A percentile compares a stretch with the other conserved stretches of the same genome.
phyloP scores from a whole-genome alignment of 345 rosid species.

The Brassica napus region DNA sequence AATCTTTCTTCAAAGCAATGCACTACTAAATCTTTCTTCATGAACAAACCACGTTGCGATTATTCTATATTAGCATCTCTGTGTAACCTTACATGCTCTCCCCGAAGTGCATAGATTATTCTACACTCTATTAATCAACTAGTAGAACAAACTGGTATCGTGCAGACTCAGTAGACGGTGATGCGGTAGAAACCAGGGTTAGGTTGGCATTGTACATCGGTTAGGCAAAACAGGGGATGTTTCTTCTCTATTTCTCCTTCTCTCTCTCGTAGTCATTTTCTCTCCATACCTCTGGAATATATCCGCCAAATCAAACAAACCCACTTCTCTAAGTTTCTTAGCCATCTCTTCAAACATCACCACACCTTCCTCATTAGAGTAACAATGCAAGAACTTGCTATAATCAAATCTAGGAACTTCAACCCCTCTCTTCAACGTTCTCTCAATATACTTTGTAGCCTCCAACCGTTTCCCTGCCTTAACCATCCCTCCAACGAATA shows the following conservation, averaged over 20 bases:
- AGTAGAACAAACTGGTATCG: background rate
- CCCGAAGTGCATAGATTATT: background rate
- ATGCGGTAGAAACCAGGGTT: background rate
- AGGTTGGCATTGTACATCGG: background rate
- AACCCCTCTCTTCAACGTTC: slow-evolving; percentile 59
- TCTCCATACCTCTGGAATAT: slow-evolving; percentile 72
- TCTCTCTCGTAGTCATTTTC: slow-evolving; percentile 84
- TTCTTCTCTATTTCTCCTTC: slow-evolving; percentile 62
- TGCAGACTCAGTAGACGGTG: background rate
- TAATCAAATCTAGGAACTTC: slow-evolving; percentile 91
- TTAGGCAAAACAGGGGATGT: background rate
- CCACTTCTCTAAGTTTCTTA: slow-evolving; percentile 65
- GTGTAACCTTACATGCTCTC: background rate
- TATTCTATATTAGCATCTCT: background rate
- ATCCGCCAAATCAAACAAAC: slow-evolving; percentile 80
- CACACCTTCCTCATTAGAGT: slow-evolving; percentile 73
- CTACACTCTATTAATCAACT: background rate
- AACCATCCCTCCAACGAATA: slow-evolving; percentile 88
- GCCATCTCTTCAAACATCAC: slow-evolving; percentile 68
- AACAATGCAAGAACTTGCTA: slow-evolving; percentile 74
- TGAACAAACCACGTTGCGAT: background rate
- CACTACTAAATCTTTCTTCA: background rate
- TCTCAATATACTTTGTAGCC: slow-evolving; percentile 75
- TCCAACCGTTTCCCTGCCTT: slow-evolving; percentile 77
- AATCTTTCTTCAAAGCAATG: background rate